Base-by-base conservation (phyloP, 345 rosid genomes). In the Excoecaria cochinchinensis region DNA sequence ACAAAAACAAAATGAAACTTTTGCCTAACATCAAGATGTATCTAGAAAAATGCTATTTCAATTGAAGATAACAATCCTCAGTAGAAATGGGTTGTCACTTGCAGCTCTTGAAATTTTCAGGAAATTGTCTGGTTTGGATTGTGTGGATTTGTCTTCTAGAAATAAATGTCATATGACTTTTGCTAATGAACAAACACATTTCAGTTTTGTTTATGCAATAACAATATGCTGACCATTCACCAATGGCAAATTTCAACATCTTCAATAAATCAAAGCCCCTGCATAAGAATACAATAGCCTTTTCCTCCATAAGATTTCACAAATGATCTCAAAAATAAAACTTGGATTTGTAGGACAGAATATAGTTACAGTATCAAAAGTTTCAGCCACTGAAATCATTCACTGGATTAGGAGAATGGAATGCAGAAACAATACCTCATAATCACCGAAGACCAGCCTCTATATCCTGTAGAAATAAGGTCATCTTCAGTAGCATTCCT, bases 381-480 rank as follows among this genome's bases (percentile, higher is more conserved):
- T 6, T 75, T 6, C 22, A 6, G 40, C 11, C 16, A 8, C 31
- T 46, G 19, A 46, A 44, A 55, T 36, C 22, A 66, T 39, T 66
- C 40, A 40, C 52, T 57, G 12, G 59, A 62, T 44, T 67, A 31
- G 15, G 39, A 71, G 55, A 71, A 70, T 24, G 60, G 72, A 65
- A 53, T 16, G n/a, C 48, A 53, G 25, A 25, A 69, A 12, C 7
- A 68, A 10, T 84, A 93, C 97, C 97, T 94, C 97, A 87, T 86
- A 72, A 94, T 87, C 88, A 89, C 72, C 42, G 76, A 77, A 24
- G 84, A 87, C 97, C 98, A 92, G 11, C 81, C 76, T 7, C 69
- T 79, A 74, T 84, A 90, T 69, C 97, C 97, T 47, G 84, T 82
- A 62, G 90, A 84, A 53, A 57, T 53, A 61, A 94, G 84, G 77